Percentiles rank a stretch among this genome's conserved stretches.
Conservation (phyloP, 306 rosid genomes). For the Castanopsis chinensis region DNA sequence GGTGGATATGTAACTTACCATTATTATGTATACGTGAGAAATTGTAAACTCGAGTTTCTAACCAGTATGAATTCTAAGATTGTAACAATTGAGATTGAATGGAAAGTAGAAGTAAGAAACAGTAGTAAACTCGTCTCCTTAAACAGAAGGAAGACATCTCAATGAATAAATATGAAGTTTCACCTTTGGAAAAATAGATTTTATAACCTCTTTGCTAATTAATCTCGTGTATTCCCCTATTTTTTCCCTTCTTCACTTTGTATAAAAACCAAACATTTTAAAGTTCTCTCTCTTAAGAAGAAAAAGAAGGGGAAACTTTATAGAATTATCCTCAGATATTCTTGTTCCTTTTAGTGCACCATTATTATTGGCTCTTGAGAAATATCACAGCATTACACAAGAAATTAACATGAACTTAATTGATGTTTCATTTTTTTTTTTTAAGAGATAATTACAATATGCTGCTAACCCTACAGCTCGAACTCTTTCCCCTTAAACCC, state of each 20-base stretch:
- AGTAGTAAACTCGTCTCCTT: no score
- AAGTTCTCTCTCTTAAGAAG: no score
- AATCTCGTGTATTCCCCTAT: background rate
- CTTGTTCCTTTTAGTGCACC: background rate
- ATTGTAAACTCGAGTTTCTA: no score
- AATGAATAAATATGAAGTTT: background rate
- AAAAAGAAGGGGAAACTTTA: no score
- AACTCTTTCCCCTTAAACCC: no score
- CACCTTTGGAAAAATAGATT: background rate
- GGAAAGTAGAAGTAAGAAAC: background rate
- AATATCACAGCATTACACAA: background rate
- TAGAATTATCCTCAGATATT: background rate
- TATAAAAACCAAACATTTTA: no score
- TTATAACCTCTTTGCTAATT: background rate
- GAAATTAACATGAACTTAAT: background rate
- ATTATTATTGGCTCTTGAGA: background rate
- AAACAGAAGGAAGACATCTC: no score
- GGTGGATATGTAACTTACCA: no score
- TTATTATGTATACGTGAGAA: no score
- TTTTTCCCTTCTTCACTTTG: background rate
- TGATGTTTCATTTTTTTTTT: background rate
- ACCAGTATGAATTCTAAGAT: background rate
- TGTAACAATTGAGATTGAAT: background rate
- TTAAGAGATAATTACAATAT: no score
- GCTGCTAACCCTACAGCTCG: no score